Percentiles rank a stretch among this genome's conserved stretches.
Conservation (phyloP, 495 filamentous ascomycete species). For the Venustampulla echinocandica region DNA sequence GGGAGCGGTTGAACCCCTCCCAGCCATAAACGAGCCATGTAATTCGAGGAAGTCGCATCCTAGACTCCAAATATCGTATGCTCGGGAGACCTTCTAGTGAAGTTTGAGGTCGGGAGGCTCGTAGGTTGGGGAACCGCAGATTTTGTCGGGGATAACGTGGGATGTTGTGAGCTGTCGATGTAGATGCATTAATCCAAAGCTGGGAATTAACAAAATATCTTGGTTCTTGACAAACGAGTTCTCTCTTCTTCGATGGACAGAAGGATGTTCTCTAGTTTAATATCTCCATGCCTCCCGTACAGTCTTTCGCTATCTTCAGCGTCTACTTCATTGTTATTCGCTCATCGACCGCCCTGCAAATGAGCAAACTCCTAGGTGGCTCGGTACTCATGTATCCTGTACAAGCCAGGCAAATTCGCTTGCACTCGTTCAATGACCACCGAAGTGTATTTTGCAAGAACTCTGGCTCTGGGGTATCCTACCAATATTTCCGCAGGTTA, state of each 20-base stretch:
- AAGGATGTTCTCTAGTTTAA: constrained; percentile 20
- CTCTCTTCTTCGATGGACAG: constrained; percentile 2
- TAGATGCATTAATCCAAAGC: constrained; percentile 2
- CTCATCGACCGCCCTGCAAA: neutral
- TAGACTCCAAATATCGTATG: constrained; percentile 34
- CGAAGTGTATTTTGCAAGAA: neutral
- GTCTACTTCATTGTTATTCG: neutral
- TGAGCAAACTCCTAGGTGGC: neutral
- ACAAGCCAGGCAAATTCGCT: neutral
- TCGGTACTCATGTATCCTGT: constrained; percentile 2
- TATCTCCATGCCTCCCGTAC: constrained; percentile 22
- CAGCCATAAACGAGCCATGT: constrained; percentile 10
- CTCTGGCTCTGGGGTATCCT: constrained; percentile 1
- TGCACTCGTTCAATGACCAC: constrained; percentile 12
- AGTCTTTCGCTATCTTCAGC: neutral
- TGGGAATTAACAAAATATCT: neutral
- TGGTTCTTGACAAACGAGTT: neutral
- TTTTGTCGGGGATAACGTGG: neutral
- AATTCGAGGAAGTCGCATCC: constrained; percentile 35
- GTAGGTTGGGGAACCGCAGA: constrained; percentile 23
- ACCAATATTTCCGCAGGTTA: constrained; percentile 21
- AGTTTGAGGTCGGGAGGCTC: constrained; percentile 27
- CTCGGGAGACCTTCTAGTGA: constrained; percentile 17
- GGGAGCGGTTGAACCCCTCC: neutral
- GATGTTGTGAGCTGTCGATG: neutral